Percentiles rank a stretch among this genome's conserved stretches.
Conservation (phyloP, 163 green algal species). For the Scenedesmus sp. region DNA sequence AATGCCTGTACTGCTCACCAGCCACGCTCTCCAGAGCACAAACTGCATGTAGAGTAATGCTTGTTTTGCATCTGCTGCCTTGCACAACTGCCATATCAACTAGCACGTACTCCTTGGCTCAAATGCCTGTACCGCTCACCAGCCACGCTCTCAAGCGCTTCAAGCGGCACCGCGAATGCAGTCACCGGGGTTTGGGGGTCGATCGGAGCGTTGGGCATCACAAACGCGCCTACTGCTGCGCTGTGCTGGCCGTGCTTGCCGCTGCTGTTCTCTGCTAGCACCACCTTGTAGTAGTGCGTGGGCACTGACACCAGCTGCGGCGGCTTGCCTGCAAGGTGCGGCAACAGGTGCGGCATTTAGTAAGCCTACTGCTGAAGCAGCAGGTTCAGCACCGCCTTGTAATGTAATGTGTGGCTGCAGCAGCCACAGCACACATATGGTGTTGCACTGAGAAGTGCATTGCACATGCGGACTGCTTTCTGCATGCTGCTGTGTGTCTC, state of each 20-base stretch:
- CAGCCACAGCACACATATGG: no score
- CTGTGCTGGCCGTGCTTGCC: slow-evolving; percentile 21
- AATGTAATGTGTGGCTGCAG: no score
- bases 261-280: slow-evolving; percentile 75
- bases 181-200: slow-evolving; percentile 82
- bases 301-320: slow-evolving; percentile 90
- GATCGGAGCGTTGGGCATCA: slow-evolving; percentile 93
- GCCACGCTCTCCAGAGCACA: not conserved
- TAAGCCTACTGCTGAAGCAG: not conserved
- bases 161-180: slow-evolving; percentile 87
- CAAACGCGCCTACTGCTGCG: slow-evolving; percentile 86
- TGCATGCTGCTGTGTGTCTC: not conserved
- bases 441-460: no score
- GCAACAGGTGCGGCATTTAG: not conserved
- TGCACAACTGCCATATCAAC: not conserved
- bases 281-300: slow-evolving; percentile 97
- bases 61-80: no score
- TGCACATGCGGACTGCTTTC: no score
- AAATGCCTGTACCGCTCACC: slow-evolving; percentile 45
- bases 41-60: no score
- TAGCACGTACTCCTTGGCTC: not conserved
- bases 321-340: slow-evolving; percentile 69
- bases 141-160: slow-evolving; percentile 84
- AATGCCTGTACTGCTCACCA: not conserved
- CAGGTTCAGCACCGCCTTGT: not conserved